Base-by-base conservation (phyloP, 176 grass and related monocot species). In the Tillandsia fasciculata region DNA sequence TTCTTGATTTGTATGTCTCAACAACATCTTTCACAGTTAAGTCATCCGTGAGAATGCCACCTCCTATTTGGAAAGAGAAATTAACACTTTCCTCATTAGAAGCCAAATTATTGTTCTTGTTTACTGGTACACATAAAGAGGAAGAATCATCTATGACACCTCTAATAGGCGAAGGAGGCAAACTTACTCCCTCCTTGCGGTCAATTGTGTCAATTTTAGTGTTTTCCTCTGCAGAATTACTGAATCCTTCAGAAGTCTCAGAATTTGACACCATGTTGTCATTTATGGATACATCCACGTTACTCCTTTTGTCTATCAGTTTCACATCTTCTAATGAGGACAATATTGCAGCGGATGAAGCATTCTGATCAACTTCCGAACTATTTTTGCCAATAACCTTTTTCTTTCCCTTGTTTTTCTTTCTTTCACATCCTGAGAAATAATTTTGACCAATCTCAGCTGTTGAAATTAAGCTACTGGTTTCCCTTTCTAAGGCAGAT, bases 1-100 rank as follows among this genome's bases (percentile, higher is more conserved):
- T 29, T n/a, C 24, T 68, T 71, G 56, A 53, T 51, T 1, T 58
- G 69, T 23, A 11, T 10, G 64, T 59, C 63, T 69, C 58, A 17
- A 12, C 15, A 61, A 12, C 26, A 13, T 70, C 10, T 42, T 17
- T 49, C 12, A 26, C 48, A 65, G 52, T 52, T 59, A 48, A 51
- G 52, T 26, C 63, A 75, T 65, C 12, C 8, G 50, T 48, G 74
- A 52, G 42, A 63, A 33, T 9, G 9, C 42, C 11, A 0, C 67
- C 29, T 69, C 73, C 69, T 33, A 23, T 11, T 65, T 54, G 56
- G 77, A 68, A 72, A 33, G 64, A 85, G 63, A 84, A 64, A 64
- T 48, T 71, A 57, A 74, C 49, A 64, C 73, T 52, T 76, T 61
- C 53, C 50, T 77, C 64, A 74, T 52, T 61, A 64, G 71, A 84